These are phyloP conservation scores for Moesziomyces globuligerus DNA, from an alignment of 1,284 basidiomycete genomes.

Conservation along the genomic window DNA sequence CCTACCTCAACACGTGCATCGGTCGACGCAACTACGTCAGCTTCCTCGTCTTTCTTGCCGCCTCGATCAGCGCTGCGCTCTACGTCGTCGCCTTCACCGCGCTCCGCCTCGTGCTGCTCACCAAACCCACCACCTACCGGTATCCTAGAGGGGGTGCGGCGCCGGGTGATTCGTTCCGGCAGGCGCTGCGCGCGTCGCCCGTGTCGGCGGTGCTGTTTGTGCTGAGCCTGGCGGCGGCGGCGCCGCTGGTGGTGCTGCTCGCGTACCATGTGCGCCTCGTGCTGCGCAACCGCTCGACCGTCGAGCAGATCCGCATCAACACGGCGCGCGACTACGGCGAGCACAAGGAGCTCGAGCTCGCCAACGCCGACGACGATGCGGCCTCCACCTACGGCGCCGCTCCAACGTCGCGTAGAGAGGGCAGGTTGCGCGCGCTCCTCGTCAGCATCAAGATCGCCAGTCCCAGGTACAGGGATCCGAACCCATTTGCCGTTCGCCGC, in stretches of 20 bases:
- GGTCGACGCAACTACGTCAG: constrained; percentile 65
- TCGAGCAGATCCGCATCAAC: constrained; percentile 65
- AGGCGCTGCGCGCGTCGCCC: constrained; percentile 50
- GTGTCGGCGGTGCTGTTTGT: constrained; percentile 59
- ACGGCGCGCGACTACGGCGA: constrained; percentile 51
- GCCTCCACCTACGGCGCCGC: constrained; percentile 17
- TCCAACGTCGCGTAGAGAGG: background rate
- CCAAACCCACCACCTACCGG: constrained; percentile 18
- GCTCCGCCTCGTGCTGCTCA: constrained; percentile 42
- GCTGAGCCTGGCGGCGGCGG: constrained; percentile 38
- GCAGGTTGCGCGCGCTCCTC: constrained; percentile 7
- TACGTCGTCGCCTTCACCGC: constrained; percentile 40
- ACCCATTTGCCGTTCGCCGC: constrained; percentile 46
- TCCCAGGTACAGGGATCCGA: constrained; percentile 41
- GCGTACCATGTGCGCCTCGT: constrained; percentile 61
- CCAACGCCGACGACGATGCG: constrained; percentile 14
- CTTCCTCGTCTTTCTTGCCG: constrained; percentile 61
- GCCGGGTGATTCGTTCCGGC: constrained; percentile 28
- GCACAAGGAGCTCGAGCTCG: constrained; percentile 26
- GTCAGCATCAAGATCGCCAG: constrained; percentile 22
- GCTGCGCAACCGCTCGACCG: constrained; percentile 60
- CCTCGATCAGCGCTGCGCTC: constrained; percentile 29
- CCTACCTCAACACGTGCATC: constrained; percentile 67
- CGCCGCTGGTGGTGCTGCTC: constrained; percentile 53
- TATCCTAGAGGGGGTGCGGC: constrained; percentile 38